Conservation (phyloP, 371 early-diverging fungal species). For the Rhizopus stolonifer region DNA sequence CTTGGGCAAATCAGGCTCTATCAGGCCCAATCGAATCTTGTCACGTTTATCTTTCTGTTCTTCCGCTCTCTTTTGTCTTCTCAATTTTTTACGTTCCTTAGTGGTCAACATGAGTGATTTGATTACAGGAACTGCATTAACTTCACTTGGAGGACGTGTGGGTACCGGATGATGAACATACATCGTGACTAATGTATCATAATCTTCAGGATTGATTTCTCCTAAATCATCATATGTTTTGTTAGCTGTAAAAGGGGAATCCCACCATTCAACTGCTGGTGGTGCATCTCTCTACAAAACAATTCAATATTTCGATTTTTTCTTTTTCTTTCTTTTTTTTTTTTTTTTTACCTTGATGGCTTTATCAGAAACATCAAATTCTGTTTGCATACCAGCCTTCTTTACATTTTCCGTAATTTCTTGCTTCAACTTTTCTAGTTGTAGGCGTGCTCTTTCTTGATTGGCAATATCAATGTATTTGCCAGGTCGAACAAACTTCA, state of each 20-base stretch:
- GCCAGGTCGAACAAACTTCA: conserved; percentile 83
- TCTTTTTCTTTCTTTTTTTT: no score
- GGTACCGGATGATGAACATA: conserved; percentile 94
- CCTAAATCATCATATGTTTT: conserved; percentile 70
- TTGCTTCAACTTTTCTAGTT: conserved; percentile 80
- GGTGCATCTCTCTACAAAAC: conserved; percentile 61
- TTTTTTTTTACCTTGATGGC: conserved; percentile 61
- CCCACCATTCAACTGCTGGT: conserved; percentile 96
- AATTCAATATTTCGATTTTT: no score
- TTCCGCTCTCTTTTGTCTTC: conserved; percentile 87
- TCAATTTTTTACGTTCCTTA: conserved; percentile 89
- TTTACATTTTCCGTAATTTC: conserved; percentile 82
- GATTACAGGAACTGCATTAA: conserved; percentile 50
- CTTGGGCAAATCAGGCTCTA: conserved; percentile 92
- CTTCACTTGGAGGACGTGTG: conserved; percentile 79
- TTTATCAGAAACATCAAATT: conserved; percentile 74
- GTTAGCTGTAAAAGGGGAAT: conserved; percentile 77
- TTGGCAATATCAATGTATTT: conserved; percentile 81
- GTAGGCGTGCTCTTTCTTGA: conserved; percentile 73
- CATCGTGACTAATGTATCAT: conserved; percentile 68
- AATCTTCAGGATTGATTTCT: conserved; percentile 35
- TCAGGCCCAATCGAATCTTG: conserved; percentile 88
- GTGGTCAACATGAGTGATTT: conserved; percentile 88
- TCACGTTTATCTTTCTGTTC: conserved; percentile 91
- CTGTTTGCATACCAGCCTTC: conserved; percentile 82